phyloP scores from a whole-genome alignment of 345 rosid species.

The Laguncularia racemosa region DNA sequence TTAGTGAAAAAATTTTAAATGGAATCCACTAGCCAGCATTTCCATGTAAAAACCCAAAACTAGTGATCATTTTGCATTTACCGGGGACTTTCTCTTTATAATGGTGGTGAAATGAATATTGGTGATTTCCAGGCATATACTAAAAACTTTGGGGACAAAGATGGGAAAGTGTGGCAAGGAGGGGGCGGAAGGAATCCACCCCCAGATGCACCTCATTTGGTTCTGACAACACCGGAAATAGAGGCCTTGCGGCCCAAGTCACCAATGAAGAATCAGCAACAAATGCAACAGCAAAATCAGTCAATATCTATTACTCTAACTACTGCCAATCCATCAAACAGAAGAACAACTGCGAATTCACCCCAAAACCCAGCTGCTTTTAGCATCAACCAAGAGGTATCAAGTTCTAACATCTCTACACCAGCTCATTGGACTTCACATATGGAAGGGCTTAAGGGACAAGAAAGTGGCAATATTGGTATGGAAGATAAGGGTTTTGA shows the following conservation, averaged over 20 bases:
- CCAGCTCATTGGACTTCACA: conserved; percentile 53
- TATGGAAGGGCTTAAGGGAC: conserved; percentile 56
- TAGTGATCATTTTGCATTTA: too few species aligned
- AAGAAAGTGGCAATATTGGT: conserved; percentile 33
- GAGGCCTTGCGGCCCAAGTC: conserved; percentile 90
- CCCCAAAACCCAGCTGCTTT: conserved; percentile 53
- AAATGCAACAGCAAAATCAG: conserved; percentile 43
- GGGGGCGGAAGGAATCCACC: conserved; percentile 97
- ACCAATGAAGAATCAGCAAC: conserved; percentile 96
- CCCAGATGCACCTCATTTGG: conserved; percentile 85
- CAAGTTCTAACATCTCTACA: conserved; percentile 51
- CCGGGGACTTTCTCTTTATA: too few species aligned
- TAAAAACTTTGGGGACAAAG: conserved; percentile 76
- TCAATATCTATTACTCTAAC: conserved; percentile 61
- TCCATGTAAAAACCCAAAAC: too few species aligned
- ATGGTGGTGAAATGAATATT: neutral
- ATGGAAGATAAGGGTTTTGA: conserved; percentile 45
- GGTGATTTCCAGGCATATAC: conserved; percentile 47
- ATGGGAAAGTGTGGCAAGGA: conserved; percentile 98
- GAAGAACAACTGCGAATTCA: conserved; percentile 66
- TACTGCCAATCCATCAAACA: conserved; percentile 42
- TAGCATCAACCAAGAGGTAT: conserved; percentile 53
- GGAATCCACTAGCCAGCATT: too few species aligned
- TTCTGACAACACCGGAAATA: conserved; percentile 78
- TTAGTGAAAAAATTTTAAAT: too few species aligned